Base-by-base conservation (phyloP, 78 protist genomes). In the Ministeria vibrans region DNA sequence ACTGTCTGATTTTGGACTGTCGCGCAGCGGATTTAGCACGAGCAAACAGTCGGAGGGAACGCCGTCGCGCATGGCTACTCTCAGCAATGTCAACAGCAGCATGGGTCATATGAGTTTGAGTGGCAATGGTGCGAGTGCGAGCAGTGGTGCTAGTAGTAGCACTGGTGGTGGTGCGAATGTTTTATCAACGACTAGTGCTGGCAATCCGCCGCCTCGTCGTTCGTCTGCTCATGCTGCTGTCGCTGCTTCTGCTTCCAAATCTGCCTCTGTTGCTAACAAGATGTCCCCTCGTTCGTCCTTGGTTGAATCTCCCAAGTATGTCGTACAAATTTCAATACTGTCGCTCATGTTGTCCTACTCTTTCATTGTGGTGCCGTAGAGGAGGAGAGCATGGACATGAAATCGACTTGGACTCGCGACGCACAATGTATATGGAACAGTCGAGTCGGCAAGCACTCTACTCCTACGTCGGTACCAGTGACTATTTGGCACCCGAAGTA, bases 401-500 rank as follows among this genome's bases (percentile, higher is more conserved):
- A 51, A 18, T 18, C 59, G 59, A 51, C 59, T 22, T 22, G 18
- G 13, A 13, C 30, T 18, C 30, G 71, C 71, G 71, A 4, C 71
- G 71, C 13, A 22, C 42, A 15, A 63, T 63, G 25, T 63, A 63
- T 18, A 34, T 34, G 13, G 71, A 63, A 41, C 71, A n/a, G 49
- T 1, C 42, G 32, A 2, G 46, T 13, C 2, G 45, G 13, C 1
- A 43, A 23, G 66, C 66, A 28, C 64, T 38, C 38, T 36, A 51
- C 78, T 2, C 32, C 25, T 15, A 22, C n/a, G 77, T 78, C 46
- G 93, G 93, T 36, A 87, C 94, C 30, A 88, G 90, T 20, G 91
- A 91, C 64, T 87, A 91, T 82, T 55, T 91, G 18, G 85, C 94
- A 11, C 94, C 94, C 9, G 94, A 91, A 81, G 82, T 87, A n/a